These are phyloP conservation scores for Boeremia lycopersici DNA, from an alignment of 2,329 filamentous ascomycete genomes.

Conservation along the genomic window DNA sequence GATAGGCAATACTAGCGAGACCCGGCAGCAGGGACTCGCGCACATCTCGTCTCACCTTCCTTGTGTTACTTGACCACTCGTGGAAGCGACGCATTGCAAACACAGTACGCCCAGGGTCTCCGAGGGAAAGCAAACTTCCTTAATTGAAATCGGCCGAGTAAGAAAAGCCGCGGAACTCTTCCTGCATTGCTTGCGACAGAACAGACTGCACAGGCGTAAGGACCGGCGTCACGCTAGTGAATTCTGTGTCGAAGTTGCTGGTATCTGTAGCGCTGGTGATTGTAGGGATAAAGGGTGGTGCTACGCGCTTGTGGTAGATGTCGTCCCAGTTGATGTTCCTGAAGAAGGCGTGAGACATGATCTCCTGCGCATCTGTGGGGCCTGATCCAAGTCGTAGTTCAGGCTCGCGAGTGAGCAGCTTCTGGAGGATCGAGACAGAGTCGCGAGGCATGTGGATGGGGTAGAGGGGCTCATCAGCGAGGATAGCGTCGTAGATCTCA, in stretches of 20 bases:
- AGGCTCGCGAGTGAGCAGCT: conserved; percentile 92
- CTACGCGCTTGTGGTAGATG: conserved; percentile 92
- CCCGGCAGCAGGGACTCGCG: background rate
- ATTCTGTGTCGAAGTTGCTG: conserved; percentile 99
- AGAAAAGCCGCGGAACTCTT: conserved; percentile 98
- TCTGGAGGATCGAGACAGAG: conserved; percentile 96
- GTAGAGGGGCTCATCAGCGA: conserved; percentile 95
- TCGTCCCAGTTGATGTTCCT: conserved; percentile 98
- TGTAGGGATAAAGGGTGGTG: conserved; percentile 84
- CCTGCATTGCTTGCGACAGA: conserved; percentile 97
- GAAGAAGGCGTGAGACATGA: conserved; percentile 99
- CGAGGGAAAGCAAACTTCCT: conserved; percentile 24
- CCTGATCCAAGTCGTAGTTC: conserved; percentile 91
- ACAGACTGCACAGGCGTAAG: conserved; percentile 97
- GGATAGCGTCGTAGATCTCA: conserved; percentile 98
- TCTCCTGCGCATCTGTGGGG: conserved; percentile 95
- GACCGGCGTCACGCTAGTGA: conserved; percentile 97
- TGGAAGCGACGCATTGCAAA: conserved; percentile 8
- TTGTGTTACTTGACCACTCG: background rate
- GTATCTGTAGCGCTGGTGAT: conserved; percentile 95
- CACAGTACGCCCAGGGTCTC: conserved; percentile 24
- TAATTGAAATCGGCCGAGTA: conserved; percentile 88
- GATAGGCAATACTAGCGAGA: background rate
- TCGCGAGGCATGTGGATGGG: conserved; percentile 99
- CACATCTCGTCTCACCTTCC: background rate